Evolutionary conservation across 1,284 basidiomycete genomes (phyloP).

Genomic region (Tilletia walkeri): DNA sequence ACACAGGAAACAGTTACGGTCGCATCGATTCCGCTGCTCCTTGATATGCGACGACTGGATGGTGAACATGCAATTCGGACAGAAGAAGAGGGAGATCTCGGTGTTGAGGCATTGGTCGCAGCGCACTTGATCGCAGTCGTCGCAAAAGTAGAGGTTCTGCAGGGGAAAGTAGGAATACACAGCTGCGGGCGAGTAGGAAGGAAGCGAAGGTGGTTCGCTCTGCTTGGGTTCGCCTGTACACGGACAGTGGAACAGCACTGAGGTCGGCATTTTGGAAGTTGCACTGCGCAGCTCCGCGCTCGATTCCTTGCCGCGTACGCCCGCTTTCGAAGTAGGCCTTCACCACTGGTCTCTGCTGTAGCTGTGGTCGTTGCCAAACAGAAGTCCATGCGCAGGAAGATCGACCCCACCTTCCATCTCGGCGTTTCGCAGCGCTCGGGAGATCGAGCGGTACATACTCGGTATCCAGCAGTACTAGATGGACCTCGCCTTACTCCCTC

Average conservation of each 20-base stretch:
- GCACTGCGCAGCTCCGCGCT: too few species aligned
- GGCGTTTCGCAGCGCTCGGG: too few species aligned
- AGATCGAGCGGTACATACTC: too few species aligned
- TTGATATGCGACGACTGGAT: slow-evolving; percentile 93
- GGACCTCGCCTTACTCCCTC: too few species aligned
- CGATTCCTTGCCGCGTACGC: too few species aligned
- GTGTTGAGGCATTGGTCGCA: slow-evolving; percentile 87
- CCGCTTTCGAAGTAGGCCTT: too few species aligned
- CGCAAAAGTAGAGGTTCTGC: slow-evolving; percentile 88
- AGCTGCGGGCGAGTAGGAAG: slow-evolving; percentile 2
- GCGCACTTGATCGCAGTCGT: slow-evolving; percentile 91
- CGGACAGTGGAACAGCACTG: slow-evolving; percentile 16
- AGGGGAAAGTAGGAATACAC: slow-evolving; percentile 64
- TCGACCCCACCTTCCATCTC: too few species aligned
- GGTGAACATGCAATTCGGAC: slow-evolving; percentile 98
- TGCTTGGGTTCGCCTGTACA: not conserved
- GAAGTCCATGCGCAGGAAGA: too few species aligned
- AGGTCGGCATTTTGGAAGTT: not conserved
- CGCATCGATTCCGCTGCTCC: slow-evolving; percentile 94
- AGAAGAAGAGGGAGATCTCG: slow-evolving; percentile 95
- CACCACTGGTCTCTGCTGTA: too few species aligned
- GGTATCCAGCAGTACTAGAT: too few species aligned
- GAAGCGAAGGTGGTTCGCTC: slow-evolving; percentile 15
- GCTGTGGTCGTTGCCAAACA: too few species aligned
- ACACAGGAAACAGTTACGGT: slow-evolving; percentile 94